These are phyloP conservation scores for Scytalidium sp. DNA, from an alignment of 2,329 filamentous ascomycete genomes.

Conservation along the genomic window DNA sequence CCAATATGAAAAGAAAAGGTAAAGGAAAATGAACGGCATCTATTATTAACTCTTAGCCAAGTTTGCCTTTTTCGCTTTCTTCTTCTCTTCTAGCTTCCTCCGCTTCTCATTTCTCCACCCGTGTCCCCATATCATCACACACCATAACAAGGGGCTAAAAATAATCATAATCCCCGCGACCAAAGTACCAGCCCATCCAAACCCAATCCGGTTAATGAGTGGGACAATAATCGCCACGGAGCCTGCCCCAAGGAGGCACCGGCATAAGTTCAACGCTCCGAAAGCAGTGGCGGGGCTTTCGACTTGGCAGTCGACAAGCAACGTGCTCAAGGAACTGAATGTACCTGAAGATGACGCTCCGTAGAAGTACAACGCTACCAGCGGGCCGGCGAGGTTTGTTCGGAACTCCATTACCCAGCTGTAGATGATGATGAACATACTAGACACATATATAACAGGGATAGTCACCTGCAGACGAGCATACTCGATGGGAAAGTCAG, in stretches of 20 bases:
- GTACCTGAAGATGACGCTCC: conserved; percentile 25
- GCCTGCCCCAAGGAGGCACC: conserved; percentile 9
- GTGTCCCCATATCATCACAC: conserved; percentile 43
- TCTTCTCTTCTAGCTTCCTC: too few relatives aligned
- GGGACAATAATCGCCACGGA: conserved; percentile 6
- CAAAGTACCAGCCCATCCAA: conserved; percentile 56
- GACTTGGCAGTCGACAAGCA: conserved; percentile 8
- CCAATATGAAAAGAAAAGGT: too few relatives aligned
- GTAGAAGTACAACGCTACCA: conserved; percentile 17
- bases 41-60: too few relatives aligned
- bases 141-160: conserved; percentile 39
- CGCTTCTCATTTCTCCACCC: too few relatives aligned
- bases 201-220: conserved; percentile 9
- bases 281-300: conserved; percentile 5
- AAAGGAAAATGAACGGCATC: too few relatives aligned
- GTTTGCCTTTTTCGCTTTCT: too few relatives aligned
- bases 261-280: conserved; percentile 10
- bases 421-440: conserved; percentile 3
- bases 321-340: conserved; percentile 7
- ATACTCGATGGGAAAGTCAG: conserved; percentile 14
- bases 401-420: conserved; percentile 8
- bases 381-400: conserved; percentile 4
- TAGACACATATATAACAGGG: neutral
- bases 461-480: conserved; percentile 5
- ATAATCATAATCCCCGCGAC: conserved; percentile 44